These are phyloP conservation scores for Dactylonectria macrodidyma DNA, from an alignment of 2,329 filamentous ascomycete genomes.

Conservation along the genomic window DNA sequence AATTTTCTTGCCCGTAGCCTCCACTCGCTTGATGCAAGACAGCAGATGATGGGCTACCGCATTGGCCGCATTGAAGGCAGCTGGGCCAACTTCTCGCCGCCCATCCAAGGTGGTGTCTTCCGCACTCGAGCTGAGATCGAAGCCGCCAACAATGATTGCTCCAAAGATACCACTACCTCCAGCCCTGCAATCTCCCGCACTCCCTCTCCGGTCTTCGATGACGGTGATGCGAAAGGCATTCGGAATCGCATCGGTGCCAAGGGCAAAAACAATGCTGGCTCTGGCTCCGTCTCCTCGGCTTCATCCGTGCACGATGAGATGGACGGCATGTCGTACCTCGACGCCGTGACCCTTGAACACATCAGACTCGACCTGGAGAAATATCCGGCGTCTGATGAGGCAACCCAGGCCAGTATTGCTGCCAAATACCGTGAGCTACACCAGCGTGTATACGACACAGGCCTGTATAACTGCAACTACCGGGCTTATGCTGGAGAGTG, in stretches of 20 bases:
- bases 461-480: slow-evolving; percentile 90
- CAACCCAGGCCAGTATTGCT: slow-evolving; percentile 82
- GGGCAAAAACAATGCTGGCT: slow-evolving; percentile 41
- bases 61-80: slow-evolving; percentile 85
- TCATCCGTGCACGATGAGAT: slow-evolving; percentile 66
- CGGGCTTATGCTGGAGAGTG: slow-evolving; percentile 82
- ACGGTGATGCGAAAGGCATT: slow-evolving; percentile 40
- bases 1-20: slow-evolving; percentile 68
- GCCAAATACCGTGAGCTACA: slow-evolving; percentile 86
- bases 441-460: slow-evolving; percentile 78
- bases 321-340: slow-evolving; percentile 76
- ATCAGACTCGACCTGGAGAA: slow-evolving; percentile 82
- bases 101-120: slow-evolving; percentile 91
- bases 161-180: slow-evolving; percentile 47
- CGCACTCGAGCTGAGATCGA: slow-evolving; percentile 61
- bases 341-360: slow-evolving; percentile 81
- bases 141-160: slow-evolving; percentile 34
- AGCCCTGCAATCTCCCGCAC: slow-evolving; percentile 69
- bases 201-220: slow-evolving; percentile 67
- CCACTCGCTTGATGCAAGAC: slow-evolving; percentile 83
- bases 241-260: slow-evolving; percentile 49
- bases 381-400: slow-evolving; percentile 83
- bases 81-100: slow-evolving; percentile 92
- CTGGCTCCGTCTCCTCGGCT: slow-evolving; percentile 72
- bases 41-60: slow-evolving; percentile 84